phyloP scores from a whole-genome alignment of 2,329 filamentous ascomycete genomes.

The Clarireedia monteithiana region DNA sequence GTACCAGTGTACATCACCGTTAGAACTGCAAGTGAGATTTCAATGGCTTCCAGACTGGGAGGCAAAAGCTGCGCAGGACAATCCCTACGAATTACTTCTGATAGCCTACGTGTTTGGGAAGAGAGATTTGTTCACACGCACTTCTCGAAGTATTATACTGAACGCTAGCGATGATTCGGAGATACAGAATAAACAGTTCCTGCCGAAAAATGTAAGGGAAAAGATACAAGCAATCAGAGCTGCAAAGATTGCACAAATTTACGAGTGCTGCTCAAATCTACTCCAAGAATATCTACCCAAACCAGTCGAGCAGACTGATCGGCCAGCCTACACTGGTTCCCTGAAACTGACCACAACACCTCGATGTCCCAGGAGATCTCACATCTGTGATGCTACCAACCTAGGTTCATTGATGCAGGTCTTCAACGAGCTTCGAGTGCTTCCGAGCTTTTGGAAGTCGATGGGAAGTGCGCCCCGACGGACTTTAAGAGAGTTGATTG shows the following conservation, averaged over 20 bases:
- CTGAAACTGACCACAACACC: conserved; percentile 33
- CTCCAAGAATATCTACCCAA: conserved; percentile 40
- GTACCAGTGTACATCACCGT: conserved; percentile 44
- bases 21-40: conserved; percentile 43
- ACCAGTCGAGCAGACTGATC: conserved; percentile 12
- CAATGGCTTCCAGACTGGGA: conserved; percentile 46
- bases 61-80: conserved; percentile 37
- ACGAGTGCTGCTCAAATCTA: conserved; percentile 36
- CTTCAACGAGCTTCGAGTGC: conserved; percentile 39
- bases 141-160: conserved; percentile 42
- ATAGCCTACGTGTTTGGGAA: conserved; percentile 47
- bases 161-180: conserved; percentile 38
- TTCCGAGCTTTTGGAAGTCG: conserved; percentile 34
- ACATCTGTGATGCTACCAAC: conserved; percentile 44
- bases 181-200: conserved; percentile 33
- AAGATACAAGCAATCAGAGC: conserved; percentile 41
- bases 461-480: conserved; percentile 26
- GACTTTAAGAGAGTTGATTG: conserved; percentile 40
- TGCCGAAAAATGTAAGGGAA: conserved; percentile 41
- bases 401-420: conserved; percentile 48
- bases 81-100: conserved; percentile 42
- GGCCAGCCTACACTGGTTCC: conserved; percentile 16
- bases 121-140: conserved; percentile 39
- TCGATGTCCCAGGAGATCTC: conserved; percentile 42
- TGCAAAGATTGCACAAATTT: conserved; percentile 44